Base-by-base conservation (phyloP, 1,284 basidiomycete genomes). In the Meira miltonrushii region DNA sequence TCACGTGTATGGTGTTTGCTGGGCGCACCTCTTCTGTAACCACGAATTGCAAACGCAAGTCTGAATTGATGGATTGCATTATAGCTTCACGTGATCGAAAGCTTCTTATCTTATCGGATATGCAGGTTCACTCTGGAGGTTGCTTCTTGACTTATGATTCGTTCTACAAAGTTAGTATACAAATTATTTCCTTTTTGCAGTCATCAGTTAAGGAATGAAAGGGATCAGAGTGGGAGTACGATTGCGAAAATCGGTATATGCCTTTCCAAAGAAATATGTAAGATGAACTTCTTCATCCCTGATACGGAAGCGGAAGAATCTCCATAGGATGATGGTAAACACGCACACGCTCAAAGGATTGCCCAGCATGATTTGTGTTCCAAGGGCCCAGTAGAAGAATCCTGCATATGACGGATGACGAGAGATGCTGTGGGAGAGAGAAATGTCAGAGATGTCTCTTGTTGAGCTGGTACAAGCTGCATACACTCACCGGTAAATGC, bases 371-470 rank as follows among this genome's bases (percentile, higher is more conserved):
- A 98, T 79, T 76, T 98, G 93, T 0, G 93, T 96, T 1, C 91
- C 91, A 37, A 98, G 72, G 0, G 92, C 93, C 94, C 94, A 98
- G 79, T 94, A 97, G 80, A 89, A 95, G 82, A 98, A 99, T 2
- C 94, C 95, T 0, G 90, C 85, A 71, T 99, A 99, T 0, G 92
- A 95, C 9, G 95, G 95, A 78, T 99, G 95, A 4, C 95, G 86
- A 60, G 87, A 88, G 84, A 86, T 90, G 23, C 90, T 92, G 67
- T 9, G 51, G 13, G 23, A 54, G 33, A 23, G 37, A 28, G 17
- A 23, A 37, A 17, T 15, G 5, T 50, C 4, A 59, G 60, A 19
- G 13, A 47, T 41, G 28, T 7, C 19, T 41, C 7, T 5, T 39
- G 46, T 37, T 61, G 10, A 9, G 11, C 19, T 21, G 41, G n/a